Percentiles rank a stretch among this genome's conserved stretches.
phyloP scores from a whole-genome alignment of 176 grass and related monocot genomes.

The Avena atlantica region DNA sequence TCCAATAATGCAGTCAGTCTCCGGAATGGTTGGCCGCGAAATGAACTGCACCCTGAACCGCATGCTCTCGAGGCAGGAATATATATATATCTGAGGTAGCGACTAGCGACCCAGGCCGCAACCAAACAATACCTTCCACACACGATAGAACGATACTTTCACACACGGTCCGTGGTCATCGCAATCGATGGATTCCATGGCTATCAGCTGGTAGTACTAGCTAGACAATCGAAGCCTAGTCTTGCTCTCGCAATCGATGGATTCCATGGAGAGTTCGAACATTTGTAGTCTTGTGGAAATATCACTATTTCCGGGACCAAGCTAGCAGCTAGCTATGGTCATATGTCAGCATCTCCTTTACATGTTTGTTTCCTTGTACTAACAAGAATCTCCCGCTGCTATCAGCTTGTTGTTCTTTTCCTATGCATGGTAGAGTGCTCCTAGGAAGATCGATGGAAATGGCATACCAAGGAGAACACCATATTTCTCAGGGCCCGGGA shows the following conservation, averaged over 20 bases:
- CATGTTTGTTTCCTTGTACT: too few species aligned
- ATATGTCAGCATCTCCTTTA: too few species aligned
- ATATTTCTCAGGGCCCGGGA: too few species aligned
- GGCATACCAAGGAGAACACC: too few species aligned
- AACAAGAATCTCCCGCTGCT: too few species aligned
- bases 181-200: not conserved
- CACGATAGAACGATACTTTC: not conserved
- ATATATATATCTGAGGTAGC: not conserved
- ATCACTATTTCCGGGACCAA: not conserved
- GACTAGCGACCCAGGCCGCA: not conserved
- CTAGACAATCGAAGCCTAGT: not conserved
- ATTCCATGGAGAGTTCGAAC: not conserved
- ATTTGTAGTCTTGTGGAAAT: not conserved
- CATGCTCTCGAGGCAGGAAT: not conserved
- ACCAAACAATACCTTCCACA: not conserved
- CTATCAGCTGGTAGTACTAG: not conserved
- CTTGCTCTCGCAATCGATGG: not conserved
- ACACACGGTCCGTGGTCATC: not conserved
- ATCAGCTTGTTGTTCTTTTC: too few species aligned
- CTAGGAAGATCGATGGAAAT: too few species aligned
- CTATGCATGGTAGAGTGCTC: too few species aligned
- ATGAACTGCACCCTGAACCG: too few species aligned
- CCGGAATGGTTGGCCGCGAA: too few species aligned
- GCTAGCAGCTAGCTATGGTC: not conserved
- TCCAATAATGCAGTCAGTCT: too few species aligned